These are phyloP conservation scores for Beauveria sp. DNA, from an alignment of 2,329 filamentous ascomycete genomes.

Conservation along the genomic window DNA sequence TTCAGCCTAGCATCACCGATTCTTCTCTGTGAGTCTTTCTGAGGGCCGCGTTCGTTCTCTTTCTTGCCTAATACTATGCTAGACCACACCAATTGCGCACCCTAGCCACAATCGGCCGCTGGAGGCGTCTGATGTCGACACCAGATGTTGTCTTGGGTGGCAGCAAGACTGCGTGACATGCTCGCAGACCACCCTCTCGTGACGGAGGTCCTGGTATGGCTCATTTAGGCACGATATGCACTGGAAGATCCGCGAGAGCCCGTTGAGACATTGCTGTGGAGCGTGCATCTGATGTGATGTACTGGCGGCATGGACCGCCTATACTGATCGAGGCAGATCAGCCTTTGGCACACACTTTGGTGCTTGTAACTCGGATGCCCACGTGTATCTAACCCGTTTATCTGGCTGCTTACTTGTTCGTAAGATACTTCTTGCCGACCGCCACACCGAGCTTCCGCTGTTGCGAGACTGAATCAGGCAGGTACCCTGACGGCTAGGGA, in stretches of 20 bases:
- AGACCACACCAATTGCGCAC: background rate
- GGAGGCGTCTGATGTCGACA: too few species aligned
- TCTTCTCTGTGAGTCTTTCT: background rate
- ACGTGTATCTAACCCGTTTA: background rate
- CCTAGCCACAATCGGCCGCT: background rate
- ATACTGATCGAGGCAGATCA: background rate
- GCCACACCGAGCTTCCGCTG: background rate
- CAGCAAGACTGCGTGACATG: background rate
- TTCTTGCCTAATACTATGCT: background rate
- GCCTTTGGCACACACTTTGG: background rate
- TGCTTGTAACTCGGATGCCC: background rate
- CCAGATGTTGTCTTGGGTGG: background rate
- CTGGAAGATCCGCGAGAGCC: background rate
- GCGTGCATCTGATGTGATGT: background rate
- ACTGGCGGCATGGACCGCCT: background rate
- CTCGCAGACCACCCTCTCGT: background rate
- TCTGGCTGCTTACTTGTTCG: background rate
- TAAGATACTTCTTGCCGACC: background rate
- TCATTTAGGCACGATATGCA: background rate
- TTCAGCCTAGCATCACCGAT: background rate
- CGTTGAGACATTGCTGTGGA: background rate
- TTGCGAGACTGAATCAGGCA: background rate
- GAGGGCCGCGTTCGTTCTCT: background rate
- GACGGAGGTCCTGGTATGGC: background rate
- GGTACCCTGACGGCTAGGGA: background rate